Evolutionary conservation across 2,329 filamentous ascomycete genomes (phyloP).

Genomic region (Epicoccum sorghinum): DNA sequence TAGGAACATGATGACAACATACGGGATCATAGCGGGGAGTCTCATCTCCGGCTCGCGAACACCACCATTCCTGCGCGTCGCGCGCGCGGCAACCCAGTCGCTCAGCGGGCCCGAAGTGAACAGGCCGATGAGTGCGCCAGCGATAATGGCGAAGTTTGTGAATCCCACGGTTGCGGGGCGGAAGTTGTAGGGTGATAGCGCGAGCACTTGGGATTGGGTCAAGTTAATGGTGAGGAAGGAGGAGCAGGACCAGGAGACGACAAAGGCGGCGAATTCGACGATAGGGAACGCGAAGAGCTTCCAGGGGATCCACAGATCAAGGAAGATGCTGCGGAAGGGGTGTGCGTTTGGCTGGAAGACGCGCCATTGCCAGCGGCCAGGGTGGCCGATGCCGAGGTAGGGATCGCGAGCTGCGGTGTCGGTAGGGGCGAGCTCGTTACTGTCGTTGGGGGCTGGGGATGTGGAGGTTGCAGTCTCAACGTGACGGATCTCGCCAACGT

Average conservation of each 20-base stretch:
- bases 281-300: conserved; percentile 68
- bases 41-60: conserved; percentile 66
- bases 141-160: conserved; percentile 63
- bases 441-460: conserved; percentile 1
- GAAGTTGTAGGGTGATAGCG: conserved; percentile 62
- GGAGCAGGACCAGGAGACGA: conserved; percentile 65
- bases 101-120: conserved; percentile 61
- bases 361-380: conserved; percentile 62
- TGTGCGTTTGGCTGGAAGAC: conserved; percentile 58
- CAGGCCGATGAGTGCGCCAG: conserved; percentile 61
- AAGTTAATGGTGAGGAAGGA: conserved; percentile 66
- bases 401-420: conserved; percentile 58
- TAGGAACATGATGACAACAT: conserved; percentile 61
- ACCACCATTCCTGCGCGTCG: conserved; percentile 60
- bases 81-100: conserved; percentile 63
- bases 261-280: conserved; percentile 66
- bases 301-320: conserved; percentile 66
- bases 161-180: conserved; percentile 58
- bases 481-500: conserved; percentile 32
- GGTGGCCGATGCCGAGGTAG: conserved; percentile 61
- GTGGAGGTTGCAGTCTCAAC: conserved; percentile 26
- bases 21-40: conserved; percentile 62
- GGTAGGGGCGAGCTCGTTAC: conserved; percentile 28
- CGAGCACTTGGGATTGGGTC: conserved; percentile 62
- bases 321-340: conserved; percentile 53